A percentile compares a stretch with the other conserved stretches of the same genome.
phyloP scores from a whole-genome alignment of 495 filamentous ascomycete genomes.

The Tuber umbilicatum region DNA sequence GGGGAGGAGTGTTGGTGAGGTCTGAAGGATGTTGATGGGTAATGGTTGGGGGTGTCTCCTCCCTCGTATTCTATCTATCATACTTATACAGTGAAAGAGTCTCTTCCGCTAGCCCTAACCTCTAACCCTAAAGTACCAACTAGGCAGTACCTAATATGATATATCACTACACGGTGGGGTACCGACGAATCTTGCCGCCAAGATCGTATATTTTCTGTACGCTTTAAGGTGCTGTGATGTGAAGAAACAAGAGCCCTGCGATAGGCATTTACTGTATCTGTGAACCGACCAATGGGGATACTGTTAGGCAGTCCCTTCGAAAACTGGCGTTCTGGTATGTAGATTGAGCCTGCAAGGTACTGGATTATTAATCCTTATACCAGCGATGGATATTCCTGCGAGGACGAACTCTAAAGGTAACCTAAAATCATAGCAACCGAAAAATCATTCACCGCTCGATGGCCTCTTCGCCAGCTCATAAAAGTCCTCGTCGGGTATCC shows the following conservation, averaged over 20 bases:
- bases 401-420: not conserved
- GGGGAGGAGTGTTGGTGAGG: too few relatives aligned
- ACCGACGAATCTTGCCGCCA: too few relatives aligned
- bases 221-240: not conserved
- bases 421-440: not conserved
- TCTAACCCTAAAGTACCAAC: too few relatives aligned
- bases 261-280: not conserved
- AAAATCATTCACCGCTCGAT: not conserved
- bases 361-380: not conserved
- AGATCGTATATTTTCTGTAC: too few relatives aligned
- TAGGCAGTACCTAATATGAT: too few relatives aligned
- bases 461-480: conserved; percentile 10
- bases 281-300: not conserved
- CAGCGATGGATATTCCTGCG: not conserved
- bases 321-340: not conserved
- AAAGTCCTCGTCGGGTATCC: conserved; percentile 47
- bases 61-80: too few relatives aligned
- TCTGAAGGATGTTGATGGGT: too few relatives aligned
- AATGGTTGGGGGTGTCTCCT: too few relatives aligned
- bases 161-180: too few relatives aligned
- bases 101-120: too few relatives aligned
- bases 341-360: not conserved
- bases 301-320: not conserved
- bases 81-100: too few relatives aligned
- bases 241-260: not conserved